These are phyloP conservation scores for Fusarium armeniacum DNA, from an alignment of 2,329 filamentous ascomycete species.

Conservation along the genomic window DNA sequence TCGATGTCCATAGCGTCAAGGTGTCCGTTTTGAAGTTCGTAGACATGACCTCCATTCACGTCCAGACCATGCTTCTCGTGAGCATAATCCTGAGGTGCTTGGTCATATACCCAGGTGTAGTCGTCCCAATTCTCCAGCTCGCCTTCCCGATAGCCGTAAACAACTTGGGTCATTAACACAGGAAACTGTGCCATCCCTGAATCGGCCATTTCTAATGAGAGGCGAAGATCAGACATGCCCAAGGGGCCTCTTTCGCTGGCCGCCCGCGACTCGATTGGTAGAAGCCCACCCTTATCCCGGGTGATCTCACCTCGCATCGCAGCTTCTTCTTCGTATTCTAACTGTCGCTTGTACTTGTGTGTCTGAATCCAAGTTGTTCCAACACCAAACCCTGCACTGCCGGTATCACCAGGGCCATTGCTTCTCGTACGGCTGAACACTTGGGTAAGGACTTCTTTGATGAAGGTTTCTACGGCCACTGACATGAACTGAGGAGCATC, in stretches of 20 bases:
- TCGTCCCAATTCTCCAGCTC: slow-evolving; percentile 78
- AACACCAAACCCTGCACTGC: slow-evolving; percentile 73
- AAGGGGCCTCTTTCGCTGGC: slow-evolving; percentile 79
- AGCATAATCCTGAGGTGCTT: slow-evolving; percentile 46
- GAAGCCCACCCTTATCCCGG: slow-evolving; percentile 80
- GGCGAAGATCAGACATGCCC: slow-evolving; percentile 81
- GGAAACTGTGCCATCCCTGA: slow-evolving; percentile 83
- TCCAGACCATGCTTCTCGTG: slow-evolving; percentile 52
- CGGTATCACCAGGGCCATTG: slow-evolving; percentile 74
- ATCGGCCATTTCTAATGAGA: slow-evolving; percentile 82
- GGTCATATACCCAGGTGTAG: slow-evolving; percentile 66
- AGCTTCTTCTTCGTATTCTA: slow-evolving; percentile 81
- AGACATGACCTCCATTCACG: slow-evolving; percentile 55
- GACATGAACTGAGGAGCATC: slow-evolving; percentile 76
- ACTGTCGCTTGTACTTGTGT: slow-evolving; percentile 79
- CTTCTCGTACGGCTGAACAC: slow-evolving; percentile 75
- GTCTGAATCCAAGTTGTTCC: slow-evolving; percentile 83
- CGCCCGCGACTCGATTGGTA: slow-evolving; percentile 85
- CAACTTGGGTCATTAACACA: slow-evolving; percentile 77
- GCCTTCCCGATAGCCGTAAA: slow-evolving; percentile 79
- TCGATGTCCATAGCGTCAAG: slow-evolving; percentile 73
- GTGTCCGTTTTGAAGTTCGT: slow-evolving; percentile 63
- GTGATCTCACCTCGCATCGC: slow-evolving; percentile 79
- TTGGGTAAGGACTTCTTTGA: slow-evolving; percentile 74
- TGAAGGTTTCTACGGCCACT: slow-evolving; percentile 74